Base-by-base conservation (phyloP, 805 yeast genomes). In the Pichia ethanolica region DNA sequence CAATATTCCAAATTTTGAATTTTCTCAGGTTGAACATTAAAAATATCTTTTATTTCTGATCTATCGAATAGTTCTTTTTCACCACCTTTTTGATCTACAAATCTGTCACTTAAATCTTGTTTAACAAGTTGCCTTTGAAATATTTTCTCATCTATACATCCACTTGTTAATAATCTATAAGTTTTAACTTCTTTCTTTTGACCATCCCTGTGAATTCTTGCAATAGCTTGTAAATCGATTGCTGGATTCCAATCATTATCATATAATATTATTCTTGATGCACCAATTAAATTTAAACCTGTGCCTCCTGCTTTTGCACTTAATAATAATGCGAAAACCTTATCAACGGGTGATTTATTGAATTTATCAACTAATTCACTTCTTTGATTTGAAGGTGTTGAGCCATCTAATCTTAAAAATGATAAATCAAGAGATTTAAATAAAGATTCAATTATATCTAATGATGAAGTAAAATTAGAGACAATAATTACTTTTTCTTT, bases 231-330 rank as follows among this genome's bases (percentile, higher is more conserved):
- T 35, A 86, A 64, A 61, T 93, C 99, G 11, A 83, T 75, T 0
- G 97, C 80, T 0, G 99, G 99, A 55, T 93, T 93, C 99, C 99
- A 93, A 61, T 93, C 98, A 55, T 93, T 88, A 62, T 93, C 99
- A 60, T 87, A 85, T 26, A 93, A 68, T 5, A 93, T 74, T 39
- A 93, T 68, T 30, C 98, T 69, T 0, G 95, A 87, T 0, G 95
- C 99, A 0, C 98, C 99, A 35, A 87, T 77, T 35, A 93, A 70
- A 60, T 93, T 93, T 39, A 93, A 71, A 0, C 99, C 99, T 52
- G 86, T 82, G 0, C 99, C 99, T 4, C 99, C 99, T 5, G 96
- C 82, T 63, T 89, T 88, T 0, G 97, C 85, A 4, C 96, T 87
- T 11, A 93, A 66, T 11, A 93, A 66, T 56, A 93, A 89, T 0